Percentiles rank a stretch among this genome's conserved stretches.
Evolutionary conservation across 2,329 filamentous ascomycete species (phyloP).

Genomic region (Didymella lethalis): DNA sequence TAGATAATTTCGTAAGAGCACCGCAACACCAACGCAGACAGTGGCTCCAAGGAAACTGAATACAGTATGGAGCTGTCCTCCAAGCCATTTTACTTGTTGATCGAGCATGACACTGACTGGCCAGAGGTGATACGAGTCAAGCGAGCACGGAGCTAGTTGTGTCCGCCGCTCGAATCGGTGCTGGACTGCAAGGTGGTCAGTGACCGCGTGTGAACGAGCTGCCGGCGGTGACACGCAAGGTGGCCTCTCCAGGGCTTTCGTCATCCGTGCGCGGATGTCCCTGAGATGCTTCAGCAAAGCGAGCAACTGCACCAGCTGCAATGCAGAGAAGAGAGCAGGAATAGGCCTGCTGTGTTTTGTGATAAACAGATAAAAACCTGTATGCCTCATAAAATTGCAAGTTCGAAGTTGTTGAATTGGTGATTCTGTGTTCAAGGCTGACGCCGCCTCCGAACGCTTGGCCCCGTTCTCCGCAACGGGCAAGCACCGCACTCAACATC

Average conservation of each 20-base stretch:
- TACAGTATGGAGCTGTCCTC: not conserved
- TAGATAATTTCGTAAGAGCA: conserved; percentile 14
- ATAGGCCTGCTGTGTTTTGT: not conserved
- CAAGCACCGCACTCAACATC: conserved; percentile 35
- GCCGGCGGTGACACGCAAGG: conserved; percentile 24
- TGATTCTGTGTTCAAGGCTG: conserved; percentile 6
- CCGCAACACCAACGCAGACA: not conserved
- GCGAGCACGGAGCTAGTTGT: conserved; percentile 6
- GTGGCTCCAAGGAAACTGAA: not conserved
- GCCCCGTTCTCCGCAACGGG: conserved; percentile 23
- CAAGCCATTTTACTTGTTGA: not conserved
- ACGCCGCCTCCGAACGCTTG: conserved; percentile 27
- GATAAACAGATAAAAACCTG: not conserved
- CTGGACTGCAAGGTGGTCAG: conserved; percentile 23
- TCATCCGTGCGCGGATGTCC: conserved; percentile 27
- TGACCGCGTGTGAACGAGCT: conserved; percentile 27
- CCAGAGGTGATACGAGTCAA: conserved; percentile 6
- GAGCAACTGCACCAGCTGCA: not conserved
- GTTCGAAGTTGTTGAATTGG: not conserved
- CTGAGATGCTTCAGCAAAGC: conserved; percentile 16
- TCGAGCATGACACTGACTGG: not conserved
- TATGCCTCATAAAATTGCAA: not conserved
- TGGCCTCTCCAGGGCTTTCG: conserved; percentile 24
- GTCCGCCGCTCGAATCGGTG: conserved; percentile 2
- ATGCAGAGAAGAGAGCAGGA: not conserved